Percentiles rank a stretch among this genome's conserved stretches.
These are phyloP conservation scores for Phaeoacremonium minimum DNA, from an alignment of 2,329 filamentous ascomycete genomes.

Conservation along the genomic window DNA sequence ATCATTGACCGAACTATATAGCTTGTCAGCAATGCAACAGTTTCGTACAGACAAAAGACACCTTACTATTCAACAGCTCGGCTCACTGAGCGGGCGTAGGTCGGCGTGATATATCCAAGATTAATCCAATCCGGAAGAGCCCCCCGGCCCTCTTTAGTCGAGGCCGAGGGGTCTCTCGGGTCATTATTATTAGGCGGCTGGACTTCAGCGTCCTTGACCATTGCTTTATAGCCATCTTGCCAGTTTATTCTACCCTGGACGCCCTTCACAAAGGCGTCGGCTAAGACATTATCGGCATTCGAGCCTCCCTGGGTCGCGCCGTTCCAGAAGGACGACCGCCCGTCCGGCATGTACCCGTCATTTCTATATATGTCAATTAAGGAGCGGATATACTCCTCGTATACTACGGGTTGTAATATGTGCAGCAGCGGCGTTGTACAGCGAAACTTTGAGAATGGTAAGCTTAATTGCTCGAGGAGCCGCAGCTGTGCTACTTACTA, in stretches of 20 bases:
- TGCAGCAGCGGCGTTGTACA: slow-evolving; percentile 63
- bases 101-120: slow-evolving; percentile 61
- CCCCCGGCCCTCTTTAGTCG: slow-evolving; percentile 63
- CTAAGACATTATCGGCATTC: slow-evolving; percentile 68
- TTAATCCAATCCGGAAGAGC: slow-evolving; percentile 65
- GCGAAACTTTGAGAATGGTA: slow-evolving; percentile 45
- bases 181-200: slow-evolving; percentile 56
- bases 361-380: slow-evolving; percentile 65
- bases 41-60: slow-evolving; percentile 1
- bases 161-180: slow-evolving; percentile 51
- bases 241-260: slow-evolving; percentile 60
- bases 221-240: slow-evolving; percentile 56
- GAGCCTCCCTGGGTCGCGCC: slow-evolving; percentile 66
- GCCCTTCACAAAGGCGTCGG: slow-evolving; percentile 68
- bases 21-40: slow-evolving; percentile 1
- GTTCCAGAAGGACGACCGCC: slow-evolving; percentile 64
- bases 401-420: slow-evolving; percentile 56
- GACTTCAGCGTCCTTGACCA: slow-evolving; percentile 64
- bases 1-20: slow-evolving; percentile 53
- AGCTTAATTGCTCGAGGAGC: neutral
- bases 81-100: slow-evolving; percentile 56
- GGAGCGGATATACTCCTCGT: slow-evolving; percentile 63
- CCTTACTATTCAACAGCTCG: slow-evolving; percentile 60
- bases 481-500: slow-evolving; percentile 16
- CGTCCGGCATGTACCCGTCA: slow-evolving; percentile 62